Percentiles rank a stretch among this genome's conserved stretches.
These are phyloP conservation scores for Saccharomycopsis hybrid DNA, from an alignment of 1,139 yeast species.

Conservation along the genomic window DNA sequence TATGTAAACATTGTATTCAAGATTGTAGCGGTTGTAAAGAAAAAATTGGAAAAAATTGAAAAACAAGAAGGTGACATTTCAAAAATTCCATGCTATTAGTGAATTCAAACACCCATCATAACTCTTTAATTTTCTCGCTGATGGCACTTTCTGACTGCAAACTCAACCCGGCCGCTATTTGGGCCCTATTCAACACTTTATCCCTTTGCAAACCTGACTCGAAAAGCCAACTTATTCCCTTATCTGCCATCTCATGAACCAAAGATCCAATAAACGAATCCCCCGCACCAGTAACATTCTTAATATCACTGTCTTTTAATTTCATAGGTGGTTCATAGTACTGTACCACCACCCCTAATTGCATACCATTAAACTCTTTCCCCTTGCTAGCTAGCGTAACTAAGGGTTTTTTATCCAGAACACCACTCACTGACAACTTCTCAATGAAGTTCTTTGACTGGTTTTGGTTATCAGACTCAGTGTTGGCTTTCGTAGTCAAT, in stretches of 20 bases:
- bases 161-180: slow-evolving; percentile 48
- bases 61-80: too few relatives aligned
- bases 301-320: slow-evolving; percentile 31
- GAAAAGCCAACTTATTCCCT: slow-evolving; percentile 27
- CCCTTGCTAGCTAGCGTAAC: slow-evolving; percentile 18
- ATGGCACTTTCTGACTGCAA: slow-evolving; percentile 31
- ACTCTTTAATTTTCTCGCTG: slow-evolving; percentile 9
- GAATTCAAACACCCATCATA: background rate
- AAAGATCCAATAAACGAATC: slow-evolving; percentile 61
- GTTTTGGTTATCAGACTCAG: background rate
- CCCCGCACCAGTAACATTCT: slow-evolving; percentile 67
- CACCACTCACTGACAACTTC: background rate
- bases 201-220: slow-evolving; percentile 26
- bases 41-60: too few relatives aligned
- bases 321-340: slow-evolving; percentile 48
- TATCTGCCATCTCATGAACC: slow-evolving; percentile 28
- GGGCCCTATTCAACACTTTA: slow-evolving; percentile 38
- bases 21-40: background rate
- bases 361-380: slow-evolving; percentile 20
- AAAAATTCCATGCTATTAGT: too few relatives aligned
- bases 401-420: slow-evolving; percentile 1
- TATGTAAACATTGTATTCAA: background rate
- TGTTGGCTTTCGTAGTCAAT: slow-evolving; percentile 23
- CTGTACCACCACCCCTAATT: slow-evolving; percentile 52
- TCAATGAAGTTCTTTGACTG: background rate